phyloP scores from a whole-genome alignment of 352 stramenopile species.

The Pythium folliculosum region DNA sequence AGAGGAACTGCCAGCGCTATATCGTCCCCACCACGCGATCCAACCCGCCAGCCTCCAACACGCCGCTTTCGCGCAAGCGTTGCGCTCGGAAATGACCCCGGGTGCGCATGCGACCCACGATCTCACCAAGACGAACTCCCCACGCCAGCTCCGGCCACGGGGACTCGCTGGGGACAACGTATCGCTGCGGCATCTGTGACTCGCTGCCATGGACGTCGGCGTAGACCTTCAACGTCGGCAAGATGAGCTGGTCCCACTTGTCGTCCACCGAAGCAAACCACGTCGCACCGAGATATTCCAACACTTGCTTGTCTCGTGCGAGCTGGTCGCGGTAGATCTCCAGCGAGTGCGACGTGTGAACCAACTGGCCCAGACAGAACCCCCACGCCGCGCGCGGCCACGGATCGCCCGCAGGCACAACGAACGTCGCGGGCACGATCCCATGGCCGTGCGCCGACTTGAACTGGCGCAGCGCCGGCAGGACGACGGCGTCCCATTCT shows the following conservation, averaged over 20 bases:
- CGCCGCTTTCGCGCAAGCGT: background rate
- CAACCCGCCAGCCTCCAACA: background rate
- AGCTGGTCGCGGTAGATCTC: constrained; percentile 15
- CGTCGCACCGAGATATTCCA: constrained; percentile 29
- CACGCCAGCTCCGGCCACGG: constrained; percentile 23
- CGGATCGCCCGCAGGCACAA: constrained; percentile 15
- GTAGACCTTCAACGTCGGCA: constrained; percentile 18
- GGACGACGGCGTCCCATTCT: constrained; percentile 19
- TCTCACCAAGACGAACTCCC: constrained; percentile 18
- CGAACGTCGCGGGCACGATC: constrained; percentile 25
- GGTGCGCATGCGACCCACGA: constrained; percentile 14
- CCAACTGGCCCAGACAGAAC: constrained; percentile 12
- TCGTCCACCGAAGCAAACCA: constrained; percentile 18
- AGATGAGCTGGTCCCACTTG: constrained; percentile 30
- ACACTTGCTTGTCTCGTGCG: background rate
- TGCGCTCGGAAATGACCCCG: constrained; percentile 15
- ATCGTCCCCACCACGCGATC: constrained; percentile 1
- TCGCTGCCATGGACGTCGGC: constrained; percentile 1
- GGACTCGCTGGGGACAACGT: constrained; percentile 21
- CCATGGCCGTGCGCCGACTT: constrained; percentile 14
- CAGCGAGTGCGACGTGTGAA: constrained; percentile 5
- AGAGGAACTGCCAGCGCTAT: too few species aligned
- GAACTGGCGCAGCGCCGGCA: constrained; percentile 18
- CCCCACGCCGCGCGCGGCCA: constrained; percentile 25
- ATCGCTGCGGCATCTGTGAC: constrained; percentile 15